Percentiles rank a stretch among this genome's conserved stretches.
Conservation (phyloP, 1,139 yeast genomes). For the Protomyces arabidopsidicola region DNA sequence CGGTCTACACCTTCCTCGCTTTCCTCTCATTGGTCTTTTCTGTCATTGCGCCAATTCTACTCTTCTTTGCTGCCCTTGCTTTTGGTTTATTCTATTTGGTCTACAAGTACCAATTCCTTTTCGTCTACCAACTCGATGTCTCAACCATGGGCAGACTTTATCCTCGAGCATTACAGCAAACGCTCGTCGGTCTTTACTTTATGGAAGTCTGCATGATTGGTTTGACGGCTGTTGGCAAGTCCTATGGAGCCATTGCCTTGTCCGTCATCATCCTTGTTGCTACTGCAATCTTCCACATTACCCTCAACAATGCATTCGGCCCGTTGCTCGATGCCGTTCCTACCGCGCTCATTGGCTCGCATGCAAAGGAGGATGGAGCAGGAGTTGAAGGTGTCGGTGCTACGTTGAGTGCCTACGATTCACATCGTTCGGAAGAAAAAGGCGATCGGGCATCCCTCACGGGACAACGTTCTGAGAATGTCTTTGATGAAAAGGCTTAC, state of each 20-base stretch:
- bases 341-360: constrained; percentile 46
- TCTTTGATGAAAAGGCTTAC: constrained; percentile 41
- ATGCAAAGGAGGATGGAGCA: constrained; percentile 6
- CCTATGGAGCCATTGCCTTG: constrained; percentile 88
- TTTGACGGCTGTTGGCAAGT: constrained; percentile 80
- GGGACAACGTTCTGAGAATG: constrained; percentile 4
- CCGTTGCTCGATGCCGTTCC: constrained; percentile 66
- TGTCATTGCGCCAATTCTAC: constrained; percentile 71
- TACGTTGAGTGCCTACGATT: not conserved
- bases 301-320: constrained; percentile 59
- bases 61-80: constrained; percentile 65
- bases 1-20: constrained; percentile 52
- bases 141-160: constrained; percentile 82
- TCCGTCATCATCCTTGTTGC: constrained; percentile 60
- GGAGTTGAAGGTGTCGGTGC: constrained; percentile 9
- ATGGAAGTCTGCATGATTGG: constrained; percentile 84
- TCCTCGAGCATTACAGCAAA: constrained; percentile 82
- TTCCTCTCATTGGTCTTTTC: constrained; percentile 76
- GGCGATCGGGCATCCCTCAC: constrained; percentile 3
- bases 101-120: constrained; percentile 70
- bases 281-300: constrained; percentile 63
- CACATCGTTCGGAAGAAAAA: constrained; percentile 20
- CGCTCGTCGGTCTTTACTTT: constrained; percentile 79
- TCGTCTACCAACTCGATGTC: constrained; percentile 58
- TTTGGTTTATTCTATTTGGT: constrained; percentile 73